A percentile compares a stretch with the other conserved stretches of the same genome.
These are phyloP conservation scores for Aspergillus brasiliensis DNA, from an alignment of 2,329 filamentous ascomycete genomes.

Conservation along the genomic window DNA sequence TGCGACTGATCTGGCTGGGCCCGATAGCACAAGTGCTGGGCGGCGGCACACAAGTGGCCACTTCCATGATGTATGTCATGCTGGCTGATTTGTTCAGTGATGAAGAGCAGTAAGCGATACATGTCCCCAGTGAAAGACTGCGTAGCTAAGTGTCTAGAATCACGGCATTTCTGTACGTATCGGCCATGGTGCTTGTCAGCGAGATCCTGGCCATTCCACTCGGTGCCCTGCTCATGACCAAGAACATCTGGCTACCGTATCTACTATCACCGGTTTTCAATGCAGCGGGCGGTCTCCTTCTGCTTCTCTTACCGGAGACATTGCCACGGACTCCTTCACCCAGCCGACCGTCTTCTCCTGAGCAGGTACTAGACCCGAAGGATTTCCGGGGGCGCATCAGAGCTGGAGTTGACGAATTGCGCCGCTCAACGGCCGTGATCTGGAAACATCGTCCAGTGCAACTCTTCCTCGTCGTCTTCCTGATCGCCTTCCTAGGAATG, in stretches of 20 bases:
- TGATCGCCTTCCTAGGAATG: neutral
- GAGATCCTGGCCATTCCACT: constrained; percentile 31
- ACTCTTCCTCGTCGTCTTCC: neutral
- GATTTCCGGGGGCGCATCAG: neutral
- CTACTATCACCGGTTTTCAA: constrained; percentile 1
- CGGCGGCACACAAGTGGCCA: constrained; percentile 26
- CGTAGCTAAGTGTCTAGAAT: constrained; percentile 14
- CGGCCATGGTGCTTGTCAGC: constrained; percentile 19
- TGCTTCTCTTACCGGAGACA: constrained; percentile 26
- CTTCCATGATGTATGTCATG: constrained; percentile 26
- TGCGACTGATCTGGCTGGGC: constrained; percentile 32
- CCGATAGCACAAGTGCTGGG: constrained; percentile 26
- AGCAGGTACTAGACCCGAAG: neutral
- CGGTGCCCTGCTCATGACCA: constrained; percentile 31
- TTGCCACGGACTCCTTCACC: constrained; percentile 4
- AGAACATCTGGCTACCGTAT: constrained; percentile 26
- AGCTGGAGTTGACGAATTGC: neutral
- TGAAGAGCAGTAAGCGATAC: constrained; percentile 27
- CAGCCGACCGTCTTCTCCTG: neutral
- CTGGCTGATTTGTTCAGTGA: constrained; percentile 31
- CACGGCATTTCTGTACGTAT: constrained; percentile 25
- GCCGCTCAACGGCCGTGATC: neutral
- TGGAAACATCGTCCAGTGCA: neutral
- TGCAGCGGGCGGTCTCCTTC: neutral
- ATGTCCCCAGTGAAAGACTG: neutral